phyloP scores from a whole-genome alignment of 306 rosid species.

The peach (Prunus persica) region DNA sequence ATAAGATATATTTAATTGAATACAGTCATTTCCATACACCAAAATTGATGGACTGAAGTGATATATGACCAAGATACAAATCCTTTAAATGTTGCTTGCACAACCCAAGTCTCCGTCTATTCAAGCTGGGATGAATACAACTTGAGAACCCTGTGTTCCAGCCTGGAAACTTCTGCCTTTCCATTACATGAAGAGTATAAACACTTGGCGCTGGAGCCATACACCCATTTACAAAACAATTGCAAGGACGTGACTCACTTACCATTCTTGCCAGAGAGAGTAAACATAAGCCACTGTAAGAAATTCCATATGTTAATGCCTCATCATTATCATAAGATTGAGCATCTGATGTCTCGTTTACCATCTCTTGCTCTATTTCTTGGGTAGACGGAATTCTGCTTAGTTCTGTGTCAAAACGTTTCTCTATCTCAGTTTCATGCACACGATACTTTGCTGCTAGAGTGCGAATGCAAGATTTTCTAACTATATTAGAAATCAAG shows the following conservation, averaged over 20 bases:
- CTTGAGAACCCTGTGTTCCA: constrained; percentile 91
- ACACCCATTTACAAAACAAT: constrained; percentile 78
- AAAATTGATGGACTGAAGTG: constrained; percentile 82
- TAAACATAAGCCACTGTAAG: constrained; percentile 66
- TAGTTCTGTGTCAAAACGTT: constrained; percentile 63
- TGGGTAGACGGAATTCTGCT: constrained; percentile 54
- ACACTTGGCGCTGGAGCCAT: constrained; percentile 64
- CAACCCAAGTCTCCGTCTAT: constrained; percentile 65
- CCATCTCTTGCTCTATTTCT: constrained; percentile 53
- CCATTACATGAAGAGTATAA: constrained; percentile 86
- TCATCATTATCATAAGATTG: constrained; percentile 61
- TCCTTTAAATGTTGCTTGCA: constrained; percentile 74
- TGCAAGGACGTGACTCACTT: constrained; percentile 67
- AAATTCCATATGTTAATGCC: constrained; percentile 77
- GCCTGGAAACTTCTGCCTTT: constrained; percentile 85
- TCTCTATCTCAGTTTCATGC: constrained; percentile 68
- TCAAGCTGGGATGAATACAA: constrained; percentile 87
- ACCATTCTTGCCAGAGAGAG: constrained; percentile 80
- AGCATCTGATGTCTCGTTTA: constrained; percentile 32
- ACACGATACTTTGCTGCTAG: constrained; percentile 76
- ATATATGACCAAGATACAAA: constrained; percentile 74
- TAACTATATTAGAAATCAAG: constrained; percentile 52
- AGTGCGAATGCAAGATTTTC: constrained; percentile 89
- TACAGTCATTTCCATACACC: constrained; percentile 68
- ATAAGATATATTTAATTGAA: not conserved